Conservation (phyloP, 805 yeast genomes). For the Candida manassasensis region DNA sequence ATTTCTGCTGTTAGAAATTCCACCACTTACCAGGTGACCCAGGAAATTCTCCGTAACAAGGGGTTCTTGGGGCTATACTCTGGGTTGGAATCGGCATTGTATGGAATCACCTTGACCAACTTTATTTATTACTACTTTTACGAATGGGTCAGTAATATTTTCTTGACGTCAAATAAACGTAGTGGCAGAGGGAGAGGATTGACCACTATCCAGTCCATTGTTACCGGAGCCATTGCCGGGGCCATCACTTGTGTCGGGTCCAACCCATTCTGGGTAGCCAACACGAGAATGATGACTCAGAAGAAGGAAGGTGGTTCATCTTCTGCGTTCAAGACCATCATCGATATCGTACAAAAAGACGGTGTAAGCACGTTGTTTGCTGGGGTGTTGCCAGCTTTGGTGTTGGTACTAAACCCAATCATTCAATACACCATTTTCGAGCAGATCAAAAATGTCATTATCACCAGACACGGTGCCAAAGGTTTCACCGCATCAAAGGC, state of each 20-base stretch:
- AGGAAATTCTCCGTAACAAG: constrained; percentile 47
- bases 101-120: constrained; percentile 82
- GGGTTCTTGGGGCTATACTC: constrained; percentile 71
- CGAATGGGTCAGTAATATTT: constrained; percentile 56
- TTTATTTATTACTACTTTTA: constrained; percentile 88
- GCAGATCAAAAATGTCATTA: constrained; percentile 66
- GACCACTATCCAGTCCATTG: constrained; percentile 61
- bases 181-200: constrained; percentile 37
- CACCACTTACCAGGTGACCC: constrained; percentile 22
- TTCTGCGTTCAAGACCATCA: constrained; percentile 52
- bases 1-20: constrained; percentile 9
- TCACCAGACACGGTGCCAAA: constrained; percentile 45
- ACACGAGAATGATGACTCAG: constrained; percentile 78
- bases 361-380: constrained; percentile 72
- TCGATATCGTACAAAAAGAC: constrained; percentile 62
- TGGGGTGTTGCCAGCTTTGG: constrained; percentile 84
- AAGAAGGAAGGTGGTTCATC: constrained; percentile 22
- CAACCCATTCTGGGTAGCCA: constrained; percentile 94
- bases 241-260: constrained; percentile 75
- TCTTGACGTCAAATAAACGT: constrained; percentile 26
- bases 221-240: constrained; percentile 84
- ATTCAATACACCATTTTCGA: constrained; percentile 91
- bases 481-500: constrained; percentile 71
- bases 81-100: constrained; percentile 83
- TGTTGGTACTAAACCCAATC: constrained; percentile 82